A percentile compares a stretch with the other conserved stretches of the same genome.
phyloP scores from a whole-genome alignment of 306 rosid genomes.

The Erythrophleum fordii region DNA sequence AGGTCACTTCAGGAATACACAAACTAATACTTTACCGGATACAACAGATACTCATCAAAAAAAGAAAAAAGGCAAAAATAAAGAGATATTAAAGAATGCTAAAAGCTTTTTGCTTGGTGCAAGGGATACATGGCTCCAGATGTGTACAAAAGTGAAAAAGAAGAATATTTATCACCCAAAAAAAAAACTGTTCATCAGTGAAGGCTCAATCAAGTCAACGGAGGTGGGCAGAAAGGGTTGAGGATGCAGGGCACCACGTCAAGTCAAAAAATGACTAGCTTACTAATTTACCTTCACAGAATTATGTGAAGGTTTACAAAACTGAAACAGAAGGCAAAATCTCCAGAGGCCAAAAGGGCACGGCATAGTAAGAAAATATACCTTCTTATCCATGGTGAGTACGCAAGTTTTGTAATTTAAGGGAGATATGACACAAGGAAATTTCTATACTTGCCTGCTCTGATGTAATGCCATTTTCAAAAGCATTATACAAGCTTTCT shows the following conservation, averaged over 20 bases:
- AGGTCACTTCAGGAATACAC: too few relatives aligned
- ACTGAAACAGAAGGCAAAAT: constrained; percentile 12
- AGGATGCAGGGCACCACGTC: background rate
- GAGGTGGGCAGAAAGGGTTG: background rate
- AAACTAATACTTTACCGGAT: background rate
- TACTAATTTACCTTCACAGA: background rate
- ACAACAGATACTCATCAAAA: background rate
- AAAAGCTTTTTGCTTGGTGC: constrained; percentile 13
- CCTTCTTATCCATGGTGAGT: too few relatives aligned
- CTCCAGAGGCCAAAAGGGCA: constrained; percentile 1
- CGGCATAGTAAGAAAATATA: background rate
- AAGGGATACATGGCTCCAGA: constrained; percentile 2
- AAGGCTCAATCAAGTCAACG: constrained; percentile 8
- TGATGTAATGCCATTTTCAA: constrained; percentile 85
- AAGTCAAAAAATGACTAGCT: constrained; percentile 27
- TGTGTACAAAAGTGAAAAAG: background rate
- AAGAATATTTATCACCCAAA: background rate
- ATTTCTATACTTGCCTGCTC: constrained; percentile 63
- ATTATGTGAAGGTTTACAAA: constrained; percentile 15
- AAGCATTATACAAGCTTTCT: constrained; percentile 94
- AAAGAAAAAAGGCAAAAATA: background rate
- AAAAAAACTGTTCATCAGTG: background rate
- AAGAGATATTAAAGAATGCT: constrained; percentile 11
- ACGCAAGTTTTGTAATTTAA: background rate
- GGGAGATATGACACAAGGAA: constrained; percentile 2